Evolutionary conservation across 768 basidiomycete genomes (phyloP), one percentile per base, ranked within the genome.

Genomic region (Steccherinum ochraceum): DNA sequence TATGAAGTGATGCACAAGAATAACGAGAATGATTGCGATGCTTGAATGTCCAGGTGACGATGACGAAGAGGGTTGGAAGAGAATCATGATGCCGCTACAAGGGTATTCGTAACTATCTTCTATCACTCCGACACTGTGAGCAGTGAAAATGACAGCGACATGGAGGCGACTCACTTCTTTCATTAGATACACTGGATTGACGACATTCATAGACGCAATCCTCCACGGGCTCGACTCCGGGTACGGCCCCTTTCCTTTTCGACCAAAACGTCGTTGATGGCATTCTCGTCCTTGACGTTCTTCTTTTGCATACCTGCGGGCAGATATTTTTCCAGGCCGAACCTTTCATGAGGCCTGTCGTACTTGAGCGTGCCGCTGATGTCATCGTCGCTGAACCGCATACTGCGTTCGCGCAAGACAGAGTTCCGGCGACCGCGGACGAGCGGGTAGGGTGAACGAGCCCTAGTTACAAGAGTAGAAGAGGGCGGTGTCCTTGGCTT

Each of bases 191-290:
- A 48, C 21, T 4, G 20, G n/a, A 46, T 46, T 20, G 20, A 42
- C 51, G 41, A 18, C 46, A 26, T 25, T 41, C 24, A 50, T 45
- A 25, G n/a, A 19, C 52, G 48, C 18, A 45, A 43, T 16, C 54
- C 43, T 10, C 25, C 46, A 48, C 56, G 49, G 25, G 27, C 24
- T 23, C 56, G 53, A 43, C 49, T 53, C 25, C 50, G 35, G 1
- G 56, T 53, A 13, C 56, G 48, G 46, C 56, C 56, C 13, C 56
- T 45, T 30, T 54, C 53, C 26, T 45, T 45, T 40, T 57, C 55
- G 18, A 35, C 46, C 3, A 25, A 39, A 13, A 25, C 46, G 23
- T 51, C 50, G 19, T 16, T 44, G 11, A n/a, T 19, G 16, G 24
- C 44, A 30, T 57, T 54, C 24, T 57, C 52, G 40, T 57, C 50